Evolutionary conservation across 78 protist genomes (phyloP), one percentile per base, ranked within the genome.

Genomic region (Protostelium mycophagum): DNA sequence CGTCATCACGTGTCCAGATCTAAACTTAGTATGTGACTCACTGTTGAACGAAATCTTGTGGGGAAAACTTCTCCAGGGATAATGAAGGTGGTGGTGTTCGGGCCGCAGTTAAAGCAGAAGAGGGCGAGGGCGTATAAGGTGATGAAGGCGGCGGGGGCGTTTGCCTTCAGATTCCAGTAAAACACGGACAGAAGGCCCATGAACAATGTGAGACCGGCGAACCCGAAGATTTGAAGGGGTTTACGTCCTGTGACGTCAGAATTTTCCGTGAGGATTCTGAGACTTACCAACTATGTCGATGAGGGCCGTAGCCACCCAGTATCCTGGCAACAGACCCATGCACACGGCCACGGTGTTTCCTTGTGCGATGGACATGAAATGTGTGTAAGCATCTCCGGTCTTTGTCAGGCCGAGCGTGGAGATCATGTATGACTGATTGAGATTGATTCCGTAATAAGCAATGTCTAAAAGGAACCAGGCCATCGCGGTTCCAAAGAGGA

Each of bases 1-100:
- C 31, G n/a, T n/a, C n/a, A n/a, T 25, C 73, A 51, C 73, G 16
- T 51, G n/a, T n/a, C n/a, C n/a, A n/a, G n/a, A n/a, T n/a, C n/a
- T n/a, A n/a, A n/a, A n/a, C n/a, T n/a, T n/a, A 5, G 73, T 25
- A 51, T 25, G 73, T 25, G 73, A 25, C 73, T 51, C 73, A 16
- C 73, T 25, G 96, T 94, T 28, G 97, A 63, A 37, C 98, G 94
- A 0, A 93, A 36, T 37, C 38, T 36, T 0, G 98, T 38, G 16
- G 97, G 97, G 84, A 97, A 96, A 10, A 94, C 85, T 91, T 96
- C 96, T 0, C 93, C 35, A 0, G 98, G 98, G 10, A 97, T 37
- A 9, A 96, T 91, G 91, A 93, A 97, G 34, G 98, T 97, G n/a
- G 97, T 97, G 28, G 96, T 90, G 87, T 97, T 97, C 28, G 98